Evolutionary conservation across 352 stramenopile genomes (phyloP).

Genomic region (Pythium pyrilobum): DNA sequence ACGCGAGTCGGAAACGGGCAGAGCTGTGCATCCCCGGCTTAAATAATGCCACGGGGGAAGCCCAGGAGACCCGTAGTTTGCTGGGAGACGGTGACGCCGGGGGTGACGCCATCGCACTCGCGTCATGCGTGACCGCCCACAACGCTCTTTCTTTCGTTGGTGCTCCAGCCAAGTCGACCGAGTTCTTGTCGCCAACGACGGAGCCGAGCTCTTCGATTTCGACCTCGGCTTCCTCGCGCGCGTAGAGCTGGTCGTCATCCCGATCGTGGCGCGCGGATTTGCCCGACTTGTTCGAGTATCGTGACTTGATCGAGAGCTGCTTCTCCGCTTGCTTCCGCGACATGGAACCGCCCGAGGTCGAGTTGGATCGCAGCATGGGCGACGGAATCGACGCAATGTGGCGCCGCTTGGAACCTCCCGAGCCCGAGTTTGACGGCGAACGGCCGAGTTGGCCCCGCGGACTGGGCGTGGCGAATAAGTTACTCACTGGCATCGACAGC

Average conservation of each 20-base stretch:
- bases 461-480: not conserved
- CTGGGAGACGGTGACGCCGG: conserved; percentile 10
- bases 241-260: conserved; percentile 4
- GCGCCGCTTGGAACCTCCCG: conserved; percentile 4
- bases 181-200: not conserved
- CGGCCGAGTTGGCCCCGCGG: not conserved
- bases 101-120: not conserved
- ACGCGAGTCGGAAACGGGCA: not conserved
- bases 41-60: not conserved
- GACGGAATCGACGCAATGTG: conserved; percentile 1
- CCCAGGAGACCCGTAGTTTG: conserved; percentile 1
- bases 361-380: conserved; percentile 6
- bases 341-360: conserved; percentile 2
- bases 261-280: conserved; percentile 18
- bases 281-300: conserved; percentile 33
- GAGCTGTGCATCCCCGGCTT: not conserved
- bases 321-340: conserved; percentile 18
- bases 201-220: conserved; percentile 18
- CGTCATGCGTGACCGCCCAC: not conserved
- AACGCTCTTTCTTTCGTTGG: not conserved
- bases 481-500: conserved; percentile 1
- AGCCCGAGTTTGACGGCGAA: not conserved
- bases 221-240: conserved; percentile 1
- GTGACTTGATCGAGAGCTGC: conserved; percentile 21
- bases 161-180: not conserved